Conservation (phyloP, 1,139 yeast genomes). For the Lodderomyces margitis region DNA sequence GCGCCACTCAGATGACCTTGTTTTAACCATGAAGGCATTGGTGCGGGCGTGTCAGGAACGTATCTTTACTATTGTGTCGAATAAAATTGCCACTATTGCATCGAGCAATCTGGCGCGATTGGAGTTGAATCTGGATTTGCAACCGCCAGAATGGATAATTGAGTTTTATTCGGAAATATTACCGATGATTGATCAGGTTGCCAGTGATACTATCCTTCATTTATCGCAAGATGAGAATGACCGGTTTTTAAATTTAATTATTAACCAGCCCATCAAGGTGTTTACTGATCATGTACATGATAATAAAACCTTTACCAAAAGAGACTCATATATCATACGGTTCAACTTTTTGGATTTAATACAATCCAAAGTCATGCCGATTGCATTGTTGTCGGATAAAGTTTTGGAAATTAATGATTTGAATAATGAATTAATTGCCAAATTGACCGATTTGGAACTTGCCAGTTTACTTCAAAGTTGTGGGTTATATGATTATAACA, state of each 20-base stretch:
- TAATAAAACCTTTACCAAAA: conserved; percentile 26
- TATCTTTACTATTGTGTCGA: conserved; percentile 37
- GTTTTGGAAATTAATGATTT: conserved; percentile 36
- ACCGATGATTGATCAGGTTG: conserved; percentile 46
- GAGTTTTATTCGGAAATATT: conserved; percentile 53
- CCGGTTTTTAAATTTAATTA: conserved; percentile 34
- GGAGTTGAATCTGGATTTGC: conserved; percentile 47
- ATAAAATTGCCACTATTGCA: conserved; percentile 41
- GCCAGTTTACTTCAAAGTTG: conserved; percentile 47
- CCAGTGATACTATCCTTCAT: conserved; percentile 38
- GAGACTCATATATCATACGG: conserved; percentile 44
- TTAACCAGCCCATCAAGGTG: conserved; percentile 50
- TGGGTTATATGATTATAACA: conserved; percentile 54
- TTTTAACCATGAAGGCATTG: conserved; percentile 27
- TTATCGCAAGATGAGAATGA: conserved; percentile 32
- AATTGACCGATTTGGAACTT: conserved; percentile 42
- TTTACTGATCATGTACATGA: conserved; percentile 34
- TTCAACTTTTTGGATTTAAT: conserved; percentile 62
- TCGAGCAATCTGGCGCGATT: conserved; percentile 41
- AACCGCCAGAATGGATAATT: conserved; percentile 74
- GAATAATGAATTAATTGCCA: conserved; percentile 32
- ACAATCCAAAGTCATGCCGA: conserved; percentile 52
- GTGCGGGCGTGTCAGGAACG: conserved; percentile 37
- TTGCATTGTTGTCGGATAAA: conserved; percentile 37
- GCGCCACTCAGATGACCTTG: conserved; percentile 17